Evolutionary conservation across 2,329 filamentous ascomycete genomes (phyloP).

Genomic region (Penicillium sclerotiorum): DNA sequence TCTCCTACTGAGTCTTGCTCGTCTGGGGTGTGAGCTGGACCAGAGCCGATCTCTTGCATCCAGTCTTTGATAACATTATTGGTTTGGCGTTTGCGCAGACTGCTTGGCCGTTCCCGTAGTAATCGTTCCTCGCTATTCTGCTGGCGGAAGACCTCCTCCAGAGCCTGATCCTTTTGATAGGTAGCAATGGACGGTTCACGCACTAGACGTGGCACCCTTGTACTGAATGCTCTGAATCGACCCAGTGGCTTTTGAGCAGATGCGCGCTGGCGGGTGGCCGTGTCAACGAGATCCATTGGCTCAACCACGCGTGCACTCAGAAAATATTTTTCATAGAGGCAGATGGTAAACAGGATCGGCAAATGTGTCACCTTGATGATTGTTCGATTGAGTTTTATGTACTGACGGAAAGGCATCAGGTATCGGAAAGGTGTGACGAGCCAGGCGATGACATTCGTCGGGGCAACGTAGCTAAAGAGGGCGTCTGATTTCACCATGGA

Average conservation of each 20-base stretch:
- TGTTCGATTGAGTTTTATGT: constrained; percentile 83
- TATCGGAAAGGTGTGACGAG: constrained; percentile 80
- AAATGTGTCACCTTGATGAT: constrained; percentile 91
- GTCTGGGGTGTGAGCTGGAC: constrained; percentile 59
- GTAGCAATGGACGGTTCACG: constrained; percentile 86
- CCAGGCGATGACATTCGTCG: constrained; percentile 91
- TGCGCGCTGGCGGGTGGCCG: constrained; percentile 55
- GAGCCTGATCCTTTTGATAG: constrained; percentile 82
- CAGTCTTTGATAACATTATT: constrained; percentile 83
- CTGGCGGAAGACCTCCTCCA: constrained; percentile 87
- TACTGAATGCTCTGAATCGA: constrained; percentile 70
- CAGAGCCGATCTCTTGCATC: constrained; percentile 72
- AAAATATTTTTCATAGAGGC: constrained; percentile 79
- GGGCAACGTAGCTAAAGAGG: constrained; percentile 89
- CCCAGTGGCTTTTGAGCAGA: constrained; percentile 54
- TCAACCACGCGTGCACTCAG: constrained; percentile 77
- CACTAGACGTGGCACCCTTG: constrained; percentile 61
- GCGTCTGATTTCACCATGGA: constrained; percentile 99
- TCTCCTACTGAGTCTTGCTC: constrained; percentile 65
- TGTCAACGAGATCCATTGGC: constrained; percentile 82
- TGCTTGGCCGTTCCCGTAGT: constrained; percentile 58
- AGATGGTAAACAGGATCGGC: constrained; percentile 83
- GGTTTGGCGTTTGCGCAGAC: constrained; percentile 68
- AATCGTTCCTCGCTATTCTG: constrained; percentile 65
- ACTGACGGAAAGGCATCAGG: constrained; percentile 75